Base-by-base conservation (phyloP, 1,284 basidiomycete genomes). In the Golubevia sp. region DNA sequence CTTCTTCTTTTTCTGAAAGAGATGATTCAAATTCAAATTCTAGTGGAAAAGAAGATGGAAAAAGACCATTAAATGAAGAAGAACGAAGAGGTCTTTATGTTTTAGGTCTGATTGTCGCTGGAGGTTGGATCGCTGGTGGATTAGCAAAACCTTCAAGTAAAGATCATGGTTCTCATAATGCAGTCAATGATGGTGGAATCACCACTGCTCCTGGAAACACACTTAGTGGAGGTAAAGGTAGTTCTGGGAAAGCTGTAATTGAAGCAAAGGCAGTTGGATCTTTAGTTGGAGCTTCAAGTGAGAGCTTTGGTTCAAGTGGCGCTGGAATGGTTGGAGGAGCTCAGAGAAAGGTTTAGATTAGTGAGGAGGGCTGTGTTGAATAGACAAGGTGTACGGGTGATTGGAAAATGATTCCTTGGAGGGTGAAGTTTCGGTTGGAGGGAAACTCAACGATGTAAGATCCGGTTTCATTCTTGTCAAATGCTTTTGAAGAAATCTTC, bases 41-140 rank as follows among this genome's bases (percentile, higher is more conserved):
- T 18, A 20, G 51, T 55, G 57, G 44, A 44, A 18, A 25, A n/a
- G 7, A 6, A 58, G 49, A 11, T 30, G 30, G 55, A 27, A 73
- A 84, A 54, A 84, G 88, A 64, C 85, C 86, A 3, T 77, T 91
- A 61, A 86, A 87, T 66, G 74, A 73, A 18, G 86, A 88, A 49
- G 89, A 91, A 81, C 83, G 77, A 63, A 84, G 63, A 38, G 90
- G 90, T 1, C 76, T 88, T 2, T 89, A 86, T 82, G 74, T 87
- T 20, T 83, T 91, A 26, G 83, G 87, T 15, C 88, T 87, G 54
- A 84, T 90, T 26, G 64, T 90, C 6, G 86, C 84, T 5, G 86
- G 87, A 8, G 89, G 89, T 0, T 87, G 88, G 82, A 34, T 88
- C 6, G 75, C 86, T 5, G 89, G 86, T 48, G 87, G 87, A 18